A percentile compares a stretch with the other conserved stretches of the same genome.
Conservation (phyloP, 345 rosid species). For the Rhizophora apiculata region DNA sequence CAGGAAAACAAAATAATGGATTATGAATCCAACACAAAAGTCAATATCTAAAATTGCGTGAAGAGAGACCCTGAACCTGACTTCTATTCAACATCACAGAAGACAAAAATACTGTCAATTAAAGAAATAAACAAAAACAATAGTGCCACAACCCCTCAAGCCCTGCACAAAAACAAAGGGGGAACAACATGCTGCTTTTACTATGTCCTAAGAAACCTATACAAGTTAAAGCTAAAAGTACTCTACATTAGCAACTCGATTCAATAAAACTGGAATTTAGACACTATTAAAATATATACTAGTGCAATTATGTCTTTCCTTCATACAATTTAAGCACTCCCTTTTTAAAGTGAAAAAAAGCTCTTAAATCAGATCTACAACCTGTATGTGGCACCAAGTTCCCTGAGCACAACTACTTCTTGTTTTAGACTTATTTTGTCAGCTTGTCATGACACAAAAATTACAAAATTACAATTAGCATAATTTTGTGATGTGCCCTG, state of each 20-base stretch:
- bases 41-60: background rate
- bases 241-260: too few species aligned
- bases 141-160: background rate
- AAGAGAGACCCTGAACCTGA: too few species aligned
- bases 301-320: background rate
- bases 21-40: too few species aligned
- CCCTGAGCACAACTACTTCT: too few species aligned
- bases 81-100: background rate
- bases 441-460: background rate
- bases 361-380: background rate
- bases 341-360: background rate
- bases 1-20: too few species aligned
- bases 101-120: background rate
- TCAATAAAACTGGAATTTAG: too few species aligned
- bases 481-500: too few species aligned
- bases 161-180: background rate
- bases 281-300: too few species aligned
- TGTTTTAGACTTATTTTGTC: background rate
- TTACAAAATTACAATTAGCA: background rate
- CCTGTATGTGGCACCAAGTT: background rate
- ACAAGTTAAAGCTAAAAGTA: too few species aligned
- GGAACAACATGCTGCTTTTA: too few species aligned
- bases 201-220: too few species aligned
- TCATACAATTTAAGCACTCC: background rate
- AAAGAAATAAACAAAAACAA: background rate